Evolutionary conservation across 306 rosid species (phyloP).

Genomic region (Canavalia gladiata): DNA sequence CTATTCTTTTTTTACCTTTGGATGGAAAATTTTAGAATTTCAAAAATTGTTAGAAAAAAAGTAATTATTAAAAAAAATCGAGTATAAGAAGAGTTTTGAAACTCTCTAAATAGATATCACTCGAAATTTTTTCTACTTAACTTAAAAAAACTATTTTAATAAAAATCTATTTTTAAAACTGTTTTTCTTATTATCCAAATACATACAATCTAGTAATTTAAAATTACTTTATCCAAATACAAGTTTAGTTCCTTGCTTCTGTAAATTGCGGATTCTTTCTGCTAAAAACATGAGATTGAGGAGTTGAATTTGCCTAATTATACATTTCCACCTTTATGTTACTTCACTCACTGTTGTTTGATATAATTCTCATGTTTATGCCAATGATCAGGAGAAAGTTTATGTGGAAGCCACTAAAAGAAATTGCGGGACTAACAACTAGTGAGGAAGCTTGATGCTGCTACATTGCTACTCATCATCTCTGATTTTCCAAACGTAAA

Average conservation of each 20-base stretch:
- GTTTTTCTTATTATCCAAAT: no score
- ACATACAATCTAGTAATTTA: no score
- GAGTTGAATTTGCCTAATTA: slow-evolving; percentile 1
- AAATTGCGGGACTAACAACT: slow-evolving; percentile 74
- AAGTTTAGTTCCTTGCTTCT: neutral
- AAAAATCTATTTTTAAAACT: no score
- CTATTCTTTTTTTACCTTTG: neutral
- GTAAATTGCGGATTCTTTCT: slow-evolving; percentile 3
- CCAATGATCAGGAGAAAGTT: slow-evolving; percentile 76
- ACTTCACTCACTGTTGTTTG: slow-evolving; percentile 8
- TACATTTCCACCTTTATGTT: neutral
- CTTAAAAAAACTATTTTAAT: no score
- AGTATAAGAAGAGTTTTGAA: no score
- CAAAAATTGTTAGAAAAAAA: no score
- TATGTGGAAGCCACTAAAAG: slow-evolving; percentile 89
- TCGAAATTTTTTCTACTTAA: no score
- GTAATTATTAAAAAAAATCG: no score
- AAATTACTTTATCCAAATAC: no score
- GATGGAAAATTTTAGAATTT: no score
- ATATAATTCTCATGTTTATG: slow-evolving; percentile 19
- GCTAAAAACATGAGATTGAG: slow-evolving; percentile 1
- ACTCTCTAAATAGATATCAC: no score
- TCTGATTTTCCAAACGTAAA: slow-evolving; percentile 14
- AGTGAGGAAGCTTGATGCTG: slow-evolving; percentile 45
- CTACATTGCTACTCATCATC: slow-evolving; percentile 27